Conservation (phyloP, 2,329 filamentous ascomycete species). For the Calonectria hawksworthii region DNA sequence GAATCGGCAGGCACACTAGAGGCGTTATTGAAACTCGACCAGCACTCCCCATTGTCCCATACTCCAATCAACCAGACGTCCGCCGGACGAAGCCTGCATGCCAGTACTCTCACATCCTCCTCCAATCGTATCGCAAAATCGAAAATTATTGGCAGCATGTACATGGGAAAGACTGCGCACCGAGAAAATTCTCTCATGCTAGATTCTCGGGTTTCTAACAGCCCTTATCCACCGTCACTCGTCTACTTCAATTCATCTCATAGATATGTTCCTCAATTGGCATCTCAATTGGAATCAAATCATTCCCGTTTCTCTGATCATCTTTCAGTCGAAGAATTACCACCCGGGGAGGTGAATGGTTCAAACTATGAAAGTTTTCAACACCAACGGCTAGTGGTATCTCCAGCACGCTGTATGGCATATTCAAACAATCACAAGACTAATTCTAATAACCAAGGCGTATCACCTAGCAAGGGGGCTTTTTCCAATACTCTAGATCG, state of each 20-base stretch:
- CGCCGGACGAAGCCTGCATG: background rate
- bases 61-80: background rate
- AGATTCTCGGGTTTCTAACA: background rate
- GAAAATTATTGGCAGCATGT: background rate
- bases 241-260: background rate
- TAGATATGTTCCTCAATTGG: background rate
- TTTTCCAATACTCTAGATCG: too few relatives aligned
- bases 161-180: slow-evolving; percentile 3
- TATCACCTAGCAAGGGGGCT: too few relatives aligned
- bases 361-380: background rate
- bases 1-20: background rate
- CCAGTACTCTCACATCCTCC: background rate
- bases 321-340: background rate
- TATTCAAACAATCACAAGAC: background rate
- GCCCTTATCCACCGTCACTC: background rate
- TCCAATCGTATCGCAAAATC: background rate
- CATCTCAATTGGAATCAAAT: too few relatives aligned
- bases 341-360: background rate
- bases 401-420: background rate
- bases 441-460: background rate
- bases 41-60: background rate
- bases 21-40: background rate
- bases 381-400: background rate
- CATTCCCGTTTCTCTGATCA: background rate
- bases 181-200: background rate